Conservation (phyloP, 176 grass and related monocot genomes). For the Oryza meyeriana region DNA sequence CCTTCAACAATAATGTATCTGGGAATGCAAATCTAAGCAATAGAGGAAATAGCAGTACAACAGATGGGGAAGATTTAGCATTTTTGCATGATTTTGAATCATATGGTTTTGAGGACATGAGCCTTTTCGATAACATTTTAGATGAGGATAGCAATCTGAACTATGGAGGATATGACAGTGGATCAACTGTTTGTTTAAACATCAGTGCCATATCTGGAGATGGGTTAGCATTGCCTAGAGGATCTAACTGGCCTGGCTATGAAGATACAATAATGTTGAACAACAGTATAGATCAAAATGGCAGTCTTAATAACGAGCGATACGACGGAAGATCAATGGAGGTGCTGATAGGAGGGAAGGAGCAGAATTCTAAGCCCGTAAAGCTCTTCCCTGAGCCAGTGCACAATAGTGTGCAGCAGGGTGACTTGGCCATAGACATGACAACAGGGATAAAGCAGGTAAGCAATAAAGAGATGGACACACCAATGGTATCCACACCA, state of each 20-base stretch:
- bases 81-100: background rate
- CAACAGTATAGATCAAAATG: background rate
- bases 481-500: background rate
- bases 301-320: background rate
- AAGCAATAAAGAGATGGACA: background rate
- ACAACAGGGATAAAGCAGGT: background rate
- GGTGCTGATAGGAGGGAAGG: background rate
- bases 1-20: background rate
- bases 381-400: background rate
- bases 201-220: background rate
- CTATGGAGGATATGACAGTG: background rate
- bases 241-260: background rate
- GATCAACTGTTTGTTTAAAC: background rate
- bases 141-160: background rate
- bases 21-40: background rate
- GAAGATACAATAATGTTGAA: background rate
- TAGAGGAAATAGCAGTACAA: background rate
- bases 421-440: background rate
- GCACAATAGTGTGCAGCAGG: background rate
- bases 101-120: background rate
- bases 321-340: background rate
- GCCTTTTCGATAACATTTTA: background rate
- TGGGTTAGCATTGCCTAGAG: background rate
- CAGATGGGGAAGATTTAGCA: background rate
- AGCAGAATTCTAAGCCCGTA: background rate